Evolutionary conservation across 768 basidiomycete genomes (phyloP), one percentile per base, ranked within the genome.

Genomic region (Pleurotus eryngii): DNA sequence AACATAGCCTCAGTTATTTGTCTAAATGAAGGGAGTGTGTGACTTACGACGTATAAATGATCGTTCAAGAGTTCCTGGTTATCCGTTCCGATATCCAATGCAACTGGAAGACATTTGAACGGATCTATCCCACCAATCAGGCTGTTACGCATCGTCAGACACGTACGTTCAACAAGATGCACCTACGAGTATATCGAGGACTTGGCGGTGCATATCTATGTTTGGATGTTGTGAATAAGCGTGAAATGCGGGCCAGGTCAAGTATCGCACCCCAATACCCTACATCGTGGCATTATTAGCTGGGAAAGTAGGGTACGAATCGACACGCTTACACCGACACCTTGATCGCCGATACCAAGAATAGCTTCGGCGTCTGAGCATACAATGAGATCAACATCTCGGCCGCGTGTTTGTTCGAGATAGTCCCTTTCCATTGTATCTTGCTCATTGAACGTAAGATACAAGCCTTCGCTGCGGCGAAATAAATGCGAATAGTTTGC

Each of bases 311-410:
- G 57, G 65, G 68, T 48, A 68, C 65, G 58, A 35, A 9, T 0
- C 35, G 27, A 46, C 26, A 17, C 20, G 38, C 55, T 46, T 64
- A 81, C 86, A 68, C 76, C 89, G 71, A 93, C 91, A 57, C 92
- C 80, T 61, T 81, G 80, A 65, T 81, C 80, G 1, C 80, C 80
- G 50, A 81, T 81, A 14, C 93, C 93, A 8, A 95, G 74, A 58
- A 95, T 94, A 0, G 90, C 89, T 63, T 93, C 92, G 3, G 87
- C 83, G 67, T 95, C 93, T 0, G 90, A 89, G 55, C 87, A 87
- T 22, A 95, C 90, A 50, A 95, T 78, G 20, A 95, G 75, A 59
- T 94, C 87, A 55, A 95, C 82, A 24, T 85, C 73, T 24, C 77
- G 73, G 5, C 80, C 83, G 35, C 72, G 74, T 1, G 81, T 86